Percentiles rank a stretch among this genome's conserved stretches.
These are phyloP conservation scores for Saccharomyces uvarum DNA, from an alignment of 1,139 yeast species.

Conservation along the genomic window DNA sequence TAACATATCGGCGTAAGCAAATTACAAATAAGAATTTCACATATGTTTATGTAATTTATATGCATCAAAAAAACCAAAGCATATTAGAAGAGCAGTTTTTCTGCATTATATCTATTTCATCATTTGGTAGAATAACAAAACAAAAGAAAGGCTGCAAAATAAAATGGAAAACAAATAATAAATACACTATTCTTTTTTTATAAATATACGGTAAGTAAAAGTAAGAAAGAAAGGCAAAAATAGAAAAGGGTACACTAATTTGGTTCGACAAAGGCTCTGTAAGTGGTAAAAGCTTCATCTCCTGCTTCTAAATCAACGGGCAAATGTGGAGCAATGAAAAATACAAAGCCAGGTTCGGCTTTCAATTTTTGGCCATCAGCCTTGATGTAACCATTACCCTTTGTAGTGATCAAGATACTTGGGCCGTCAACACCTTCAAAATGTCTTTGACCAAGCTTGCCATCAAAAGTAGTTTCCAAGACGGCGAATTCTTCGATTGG, in stretches of 20 bases:
- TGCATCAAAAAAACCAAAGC: background rate
- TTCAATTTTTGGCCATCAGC: constrained; percentile 39
- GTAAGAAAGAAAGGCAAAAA: background rate
- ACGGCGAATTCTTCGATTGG: constrained; percentile 96
- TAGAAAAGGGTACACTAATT: constrained; percentile 18
- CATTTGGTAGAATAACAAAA: background rate
- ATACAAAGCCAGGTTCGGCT: constrained; percentile 65
- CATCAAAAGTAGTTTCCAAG: constrained; percentile 57
- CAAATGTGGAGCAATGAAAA: constrained; percentile 73
- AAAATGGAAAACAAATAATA: background rate
- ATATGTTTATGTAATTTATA: constrained; percentile 1
- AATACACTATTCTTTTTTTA: background rate
- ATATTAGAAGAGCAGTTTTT: background rate
- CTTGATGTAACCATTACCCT: constrained; percentile 59
- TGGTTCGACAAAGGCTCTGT: constrained; percentile 81
- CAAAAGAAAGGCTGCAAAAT: background rate
- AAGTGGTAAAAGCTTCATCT: constrained; percentile 57
- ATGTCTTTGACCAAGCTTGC: constrained; percentile 39
- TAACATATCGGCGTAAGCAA: constrained; percentile 15
- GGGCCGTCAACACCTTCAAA: constrained; percentile 74
- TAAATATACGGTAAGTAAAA: constrained; percentile 17
- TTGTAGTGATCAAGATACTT: constrained; percentile 74
- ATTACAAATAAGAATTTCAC: background rate
- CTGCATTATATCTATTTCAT: background rate
- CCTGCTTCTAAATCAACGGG: constrained; percentile 53